Evolutionary conservation across 2,329 filamentous ascomycete genomes (phyloP).

Genomic region (Stemphylium lycopersici): DNA sequence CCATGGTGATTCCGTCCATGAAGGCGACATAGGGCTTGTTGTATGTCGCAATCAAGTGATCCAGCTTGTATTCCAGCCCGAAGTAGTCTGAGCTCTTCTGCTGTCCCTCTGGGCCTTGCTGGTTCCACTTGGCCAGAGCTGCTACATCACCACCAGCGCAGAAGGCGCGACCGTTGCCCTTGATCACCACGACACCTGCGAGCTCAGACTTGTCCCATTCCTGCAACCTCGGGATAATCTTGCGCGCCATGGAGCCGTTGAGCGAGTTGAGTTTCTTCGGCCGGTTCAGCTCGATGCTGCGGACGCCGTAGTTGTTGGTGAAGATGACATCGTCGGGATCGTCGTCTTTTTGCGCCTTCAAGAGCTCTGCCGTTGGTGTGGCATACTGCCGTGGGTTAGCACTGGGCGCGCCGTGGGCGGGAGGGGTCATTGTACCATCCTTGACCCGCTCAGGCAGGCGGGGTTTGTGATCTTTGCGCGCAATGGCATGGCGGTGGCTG

Average conservation of each 20-base stretch:
- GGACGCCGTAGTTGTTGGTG: conserved; percentile 83
- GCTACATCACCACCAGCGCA: conserved; percentile 94
- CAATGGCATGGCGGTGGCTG: conserved; percentile 70
- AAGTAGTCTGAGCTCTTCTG: conserved; percentile 84
- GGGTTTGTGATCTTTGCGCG: conserved; percentile 74
- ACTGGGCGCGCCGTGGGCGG: background rate
- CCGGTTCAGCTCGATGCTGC: conserved; percentile 92
- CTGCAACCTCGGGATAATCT: conserved; percentile 85
- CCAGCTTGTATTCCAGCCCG: conserved; percentile 90
- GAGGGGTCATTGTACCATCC: conserved; percentile 54
- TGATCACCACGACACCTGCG: conserved; percentile 90
- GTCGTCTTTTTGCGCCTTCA: conserved; percentile 68
- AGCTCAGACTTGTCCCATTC: conserved; percentile 97
- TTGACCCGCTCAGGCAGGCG: conserved; percentile 57
- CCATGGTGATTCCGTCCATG: conserved; percentile 99
- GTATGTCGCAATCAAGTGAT: conserved; percentile 95
- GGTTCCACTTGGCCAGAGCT: conserved; percentile 76
- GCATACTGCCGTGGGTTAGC: conserved; percentile 40
- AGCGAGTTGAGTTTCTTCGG: conserved; percentile 91
- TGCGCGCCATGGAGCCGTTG: conserved; percentile 91
- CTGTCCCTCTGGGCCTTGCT: conserved; percentile 71
- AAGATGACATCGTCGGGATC: conserved; percentile 92
- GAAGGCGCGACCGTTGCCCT: conserved; percentile 85
- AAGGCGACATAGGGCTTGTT: conserved; percentile 90
- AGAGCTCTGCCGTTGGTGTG: conserved; percentile 40